Evolutionary conservation across 1,284 basidiomycete genomes (phyloP).

Genomic region (Tylopilus sp.): DNA sequence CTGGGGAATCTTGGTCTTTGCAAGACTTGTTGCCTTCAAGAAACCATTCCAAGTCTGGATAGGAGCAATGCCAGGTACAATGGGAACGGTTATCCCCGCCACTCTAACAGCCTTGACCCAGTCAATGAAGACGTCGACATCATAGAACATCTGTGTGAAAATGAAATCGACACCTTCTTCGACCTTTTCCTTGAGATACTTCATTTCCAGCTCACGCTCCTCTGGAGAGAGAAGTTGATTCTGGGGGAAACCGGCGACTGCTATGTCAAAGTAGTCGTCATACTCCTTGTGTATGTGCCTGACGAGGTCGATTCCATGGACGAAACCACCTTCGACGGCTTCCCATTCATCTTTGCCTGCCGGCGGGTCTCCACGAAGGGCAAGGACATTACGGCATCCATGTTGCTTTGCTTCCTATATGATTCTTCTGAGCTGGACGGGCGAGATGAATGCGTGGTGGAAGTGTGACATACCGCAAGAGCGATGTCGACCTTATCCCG

Average conservation of each 20-base stretch:
- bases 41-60: conserved; percentile 99
- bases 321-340: conserved; percentile 86
- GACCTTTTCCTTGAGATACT: conserved; percentile 86
- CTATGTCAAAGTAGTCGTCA: conserved; percentile 92
- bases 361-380: conserved; percentile 93
- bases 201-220: conserved; percentile 84
- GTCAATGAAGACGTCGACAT: conserved; percentile 80
- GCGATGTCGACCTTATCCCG: conserved; percentile 92
- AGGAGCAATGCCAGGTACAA: conserved; percentile 95
- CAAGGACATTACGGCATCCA: conserved; percentile 94
- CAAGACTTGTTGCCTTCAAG: conserved; percentile 87
- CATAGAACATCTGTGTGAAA: conserved; percentile 97
- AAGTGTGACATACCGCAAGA: conserved; percentile 65
- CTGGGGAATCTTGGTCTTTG: conserved; percentile 85
- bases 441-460: conserved; percentile 22
- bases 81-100: conserved; percentile 90
- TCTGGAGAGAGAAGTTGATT: conserved; percentile 65
- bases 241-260: conserved; percentile 91
- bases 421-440: conserved; percentile 25
- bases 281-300: conserved; percentile 81
- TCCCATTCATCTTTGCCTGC: conserved; percentile 89
- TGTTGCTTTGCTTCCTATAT: conserved; percentile 85
- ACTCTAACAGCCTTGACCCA: conserved; percentile 86
- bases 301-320: conserved; percentile 90
- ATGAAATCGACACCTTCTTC: conserved; percentile 89